Evolutionary conservation across 169 alveolate genomes (phyloP), one percentile per base, ranked within the genome.

Genomic region (Eimeria necatrix): DNA sequence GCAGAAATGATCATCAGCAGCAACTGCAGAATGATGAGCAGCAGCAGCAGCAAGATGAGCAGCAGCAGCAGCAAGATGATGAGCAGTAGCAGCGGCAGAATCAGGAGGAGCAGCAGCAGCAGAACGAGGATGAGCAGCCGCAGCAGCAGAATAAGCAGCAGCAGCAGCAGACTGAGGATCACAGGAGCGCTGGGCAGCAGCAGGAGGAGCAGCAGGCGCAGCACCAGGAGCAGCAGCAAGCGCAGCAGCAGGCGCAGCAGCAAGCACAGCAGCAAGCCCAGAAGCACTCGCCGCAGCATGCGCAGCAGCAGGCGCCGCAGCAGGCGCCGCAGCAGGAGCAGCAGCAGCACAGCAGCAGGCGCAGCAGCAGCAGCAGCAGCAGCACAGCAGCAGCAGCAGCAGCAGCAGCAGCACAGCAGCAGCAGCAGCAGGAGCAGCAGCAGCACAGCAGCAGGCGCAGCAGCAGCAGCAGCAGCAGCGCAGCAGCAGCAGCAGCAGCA

Each of bases 351-450:
- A n/a, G n/a, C 3, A 32, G 41, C 3, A 32, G 41, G 3, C 0
- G 41, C 41, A 32, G 41, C 0, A 32, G 3, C 0, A 32, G 41
- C 41, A 0, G 41, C 41, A 32, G 41, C 41, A 32, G 41, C 41
- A 32, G 41, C 0, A 32, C 2, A 0, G n/a, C n/a, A 32, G 41
- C 41, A 32, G 41, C 41, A 32, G 41, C 41, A 32, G 2, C 41
- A 32, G 41, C 41, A 32, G 41, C 41, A 32, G 41, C 41, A 32
- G 41, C 2, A 32, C 80, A 68, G 48, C 80, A 16, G 80, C 3
- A 0, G 80, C 80, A 68, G 80, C 80, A 22, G 80, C n/a, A 68
- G 3, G 32, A 68, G 80, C 46, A 68, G 80, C 80, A 68, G 48
- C 12, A 56, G 32, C 1, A 6, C 46, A 68, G 80, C 80, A 68